phyloP scores from a whole-genome alignment of 1,284 basidiomycete species.

The Cryptococcus jaspeensis region DNA sequence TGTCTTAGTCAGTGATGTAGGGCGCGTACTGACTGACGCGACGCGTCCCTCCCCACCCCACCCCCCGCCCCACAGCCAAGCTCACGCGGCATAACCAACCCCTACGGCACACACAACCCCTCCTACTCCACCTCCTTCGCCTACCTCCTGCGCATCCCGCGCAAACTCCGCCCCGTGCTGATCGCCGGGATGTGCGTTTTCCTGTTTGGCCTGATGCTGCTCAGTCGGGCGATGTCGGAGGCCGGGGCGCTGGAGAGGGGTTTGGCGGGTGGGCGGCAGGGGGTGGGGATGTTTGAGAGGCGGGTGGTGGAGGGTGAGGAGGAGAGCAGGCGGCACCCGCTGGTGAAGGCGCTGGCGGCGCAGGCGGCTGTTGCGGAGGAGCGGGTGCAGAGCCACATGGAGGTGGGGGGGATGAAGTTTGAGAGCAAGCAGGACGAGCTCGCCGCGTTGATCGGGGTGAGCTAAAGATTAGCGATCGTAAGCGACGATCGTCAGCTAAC shows the following conservation, averaged over 20 bases:
- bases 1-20: too few species aligned
- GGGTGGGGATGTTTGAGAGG: neutral
- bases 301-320: too few species aligned
- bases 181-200: constrained; percentile 31
- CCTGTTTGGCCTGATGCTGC: constrained; percentile 23
- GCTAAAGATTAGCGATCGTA: neutral
- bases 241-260: constrained; percentile 15
- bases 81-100: constrained; percentile 23
- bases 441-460: constrained; percentile 64
- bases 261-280: neutral
- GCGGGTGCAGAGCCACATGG: constrained; percentile 4
- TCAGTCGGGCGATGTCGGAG: constrained; percentile 22
- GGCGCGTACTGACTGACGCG: too few species aligned
- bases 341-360: constrained; percentile 6
- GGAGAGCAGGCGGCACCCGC: constrained; percentile 6
- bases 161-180: constrained; percentile 33
- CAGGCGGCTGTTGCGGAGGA: constrained; percentile 9
- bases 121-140: constrained; percentile 20
- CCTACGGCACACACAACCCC: constrained; percentile 12
- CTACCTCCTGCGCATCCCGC: constrained; percentile 35
- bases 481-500: neutral
- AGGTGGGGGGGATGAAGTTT: constrained; percentile 8
- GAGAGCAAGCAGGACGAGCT: constrained; percentile 61
- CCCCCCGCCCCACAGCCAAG: constrained; percentile 7
- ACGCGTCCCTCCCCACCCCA: too few species aligned